Percentiles rank a stretch among this genome's conserved stretches.
Evolutionary conservation across 2,329 filamentous ascomycete genomes (phyloP).

Genomic region (Aspergillus novoparasiticus): DNA sequence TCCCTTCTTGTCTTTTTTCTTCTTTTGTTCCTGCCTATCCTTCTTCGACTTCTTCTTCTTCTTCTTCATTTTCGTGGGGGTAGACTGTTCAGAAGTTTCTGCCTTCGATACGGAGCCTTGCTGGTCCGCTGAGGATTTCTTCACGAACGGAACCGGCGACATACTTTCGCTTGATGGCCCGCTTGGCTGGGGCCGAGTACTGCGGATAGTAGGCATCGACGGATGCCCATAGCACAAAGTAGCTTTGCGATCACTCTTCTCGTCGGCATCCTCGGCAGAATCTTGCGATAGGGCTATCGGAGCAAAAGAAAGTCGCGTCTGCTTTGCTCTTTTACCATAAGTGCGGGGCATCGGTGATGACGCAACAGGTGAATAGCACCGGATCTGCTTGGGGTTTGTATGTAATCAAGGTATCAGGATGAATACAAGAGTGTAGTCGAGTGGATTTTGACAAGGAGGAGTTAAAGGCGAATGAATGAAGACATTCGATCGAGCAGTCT

Average conservation of each 20-base stretch:
- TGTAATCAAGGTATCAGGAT: conserved; percentile 2
- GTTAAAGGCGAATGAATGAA: not conserved
- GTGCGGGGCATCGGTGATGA: conserved; percentile 33
- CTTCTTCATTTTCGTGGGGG: conserved; percentile 12
- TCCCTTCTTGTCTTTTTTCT: not conserved
- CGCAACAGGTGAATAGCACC: not conserved
- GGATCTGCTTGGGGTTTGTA: not conserved
- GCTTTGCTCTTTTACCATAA: conserved; percentile 34
- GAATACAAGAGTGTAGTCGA: not conserved
- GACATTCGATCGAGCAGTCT: not conserved
- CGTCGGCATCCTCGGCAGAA: conserved; percentile 21
- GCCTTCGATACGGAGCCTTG: conserved; percentile 1
- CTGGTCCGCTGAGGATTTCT: conserved; percentile 4
- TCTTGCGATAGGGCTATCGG: conserved; percentile 34
- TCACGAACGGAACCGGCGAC: conserved; percentile 12
- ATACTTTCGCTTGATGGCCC: conserved; percentile 7
- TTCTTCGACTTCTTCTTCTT: conserved; percentile 3
- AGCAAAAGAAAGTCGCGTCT: conserved; percentile 48
- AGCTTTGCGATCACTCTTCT: conserved; percentile 31
- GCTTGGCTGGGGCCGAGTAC: conserved; percentile 12
- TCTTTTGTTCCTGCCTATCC: not conserved
- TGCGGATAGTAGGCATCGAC: conserved; percentile 21
- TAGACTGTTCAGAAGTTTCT: conserved; percentile 3
- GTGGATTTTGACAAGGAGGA: conserved; percentile 4
- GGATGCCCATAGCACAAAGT: conserved; percentile 38